Percentiles rank a stretch among this genome's conserved stretches.
These are phyloP conservation scores for Solanum dulcamara DNA, from an alignment of 257 asterid species.

Conservation along the genomic window DNA sequence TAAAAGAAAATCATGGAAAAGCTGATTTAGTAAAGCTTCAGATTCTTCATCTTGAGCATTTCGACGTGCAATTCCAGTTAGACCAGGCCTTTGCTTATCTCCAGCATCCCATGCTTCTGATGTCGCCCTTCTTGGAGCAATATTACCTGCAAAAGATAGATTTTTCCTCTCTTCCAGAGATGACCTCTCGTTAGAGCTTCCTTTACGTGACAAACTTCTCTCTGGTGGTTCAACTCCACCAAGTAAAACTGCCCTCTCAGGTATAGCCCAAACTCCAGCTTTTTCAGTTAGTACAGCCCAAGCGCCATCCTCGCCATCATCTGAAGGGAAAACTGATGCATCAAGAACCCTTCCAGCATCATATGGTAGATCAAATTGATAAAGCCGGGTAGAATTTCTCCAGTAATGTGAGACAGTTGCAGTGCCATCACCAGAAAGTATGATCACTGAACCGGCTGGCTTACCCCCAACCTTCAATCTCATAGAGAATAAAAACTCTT, in stretches of 20 bases:
- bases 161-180: conserved; percentile 53
- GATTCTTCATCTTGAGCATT: conserved; percentile 88
- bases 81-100: conserved; percentile 50
- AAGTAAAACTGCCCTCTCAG: conserved; percentile 79
- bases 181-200: conserved; percentile 72
- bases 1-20: conserved; percentile 68
- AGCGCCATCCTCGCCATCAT: conserved; percentile 69
- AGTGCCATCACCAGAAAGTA: conserved; percentile 94
- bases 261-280: conserved; percentile 98
- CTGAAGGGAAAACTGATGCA: conserved; percentile 76
- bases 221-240: conserved; percentile 98
- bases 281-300: conserved; percentile 94
- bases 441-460: conserved; percentile 80
- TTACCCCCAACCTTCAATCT: conserved; percentile 79
- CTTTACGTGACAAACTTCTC: conserved; percentile 86
- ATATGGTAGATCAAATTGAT: conserved; percentile 84
- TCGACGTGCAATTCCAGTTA: conserved; percentile 53
- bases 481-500: conserved; percentile 81
- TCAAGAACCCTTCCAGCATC: conserved; percentile 96
- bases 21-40: conserved; percentile 74
- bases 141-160: conserved; percentile 41
- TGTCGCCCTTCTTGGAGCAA: conserved; percentile 69
- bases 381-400: conserved; percentile 74
- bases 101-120: conserved; percentile 84
- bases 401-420: conserved; percentile 92